Evolutionary conservation across 768 basidiomycete species (phyloP), one percentile per base, ranked within the genome.

Genomic region (Lyophyllum atratum): DNA sequence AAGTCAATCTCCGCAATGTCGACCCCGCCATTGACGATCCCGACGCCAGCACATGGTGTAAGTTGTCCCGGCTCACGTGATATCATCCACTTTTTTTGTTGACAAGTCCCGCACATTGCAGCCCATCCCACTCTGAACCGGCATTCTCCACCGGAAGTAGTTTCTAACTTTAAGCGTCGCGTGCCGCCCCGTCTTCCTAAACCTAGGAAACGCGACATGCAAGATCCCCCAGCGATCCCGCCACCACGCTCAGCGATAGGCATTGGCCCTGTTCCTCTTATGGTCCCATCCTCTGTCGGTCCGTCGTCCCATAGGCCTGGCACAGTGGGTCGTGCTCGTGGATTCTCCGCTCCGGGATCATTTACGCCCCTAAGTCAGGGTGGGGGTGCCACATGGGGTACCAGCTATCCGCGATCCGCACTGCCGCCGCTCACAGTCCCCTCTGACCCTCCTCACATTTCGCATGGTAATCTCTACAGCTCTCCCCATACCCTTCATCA

Each of bases 11-110:
- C 65, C 89, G 92, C 71, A 94, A 95, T 76, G 90, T 95, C 72
- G 93, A 95, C 79, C 91, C 92, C 60, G 92, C 91, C 60, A 95
- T 95, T 64, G 90, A 92, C 75, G 94, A 96, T 76, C 93, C 93
- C 60, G 94, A 97, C 76, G 94, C 93, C 14, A 94, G 92, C 72
- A 95, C 93, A 60, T 97, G 94, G 94, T 95, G 93, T 95, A 79
- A 71, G 93, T 85, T 25, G 24, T 25, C 26, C 31, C 31, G 4
- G n/a, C 24, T 24, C 50, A 43, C 45, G 21, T 55, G n/a, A 56
- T 50, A 15, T 33, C 24, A 11, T 22, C 25, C 37, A 17, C 62
- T 63, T 57, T 33, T 60, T 44, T 34, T 58, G 47, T 15, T 37
- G 34, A 37, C 34, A 37, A 37, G 8, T 37, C 14, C 6, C 34